Conservation (phyloP, 768 basidiomycete species). For the Panaeolus papilionaceus region DNA sequence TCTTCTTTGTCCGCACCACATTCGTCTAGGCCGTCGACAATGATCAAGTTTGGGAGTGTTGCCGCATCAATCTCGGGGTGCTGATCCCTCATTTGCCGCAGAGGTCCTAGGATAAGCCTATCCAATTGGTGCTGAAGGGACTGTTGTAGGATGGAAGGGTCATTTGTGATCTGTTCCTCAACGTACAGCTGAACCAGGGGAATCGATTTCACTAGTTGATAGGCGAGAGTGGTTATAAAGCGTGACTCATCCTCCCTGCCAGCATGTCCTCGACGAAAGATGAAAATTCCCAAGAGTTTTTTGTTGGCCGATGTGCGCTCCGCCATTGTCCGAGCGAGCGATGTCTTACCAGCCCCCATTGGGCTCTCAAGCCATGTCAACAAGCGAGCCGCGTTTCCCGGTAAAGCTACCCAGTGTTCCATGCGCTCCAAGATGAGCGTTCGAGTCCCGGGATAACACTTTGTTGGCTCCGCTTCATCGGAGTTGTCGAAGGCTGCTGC, state of each 20-base stretch:
- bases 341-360: conserved; percentile 32
- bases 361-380: conserved; percentile 29
- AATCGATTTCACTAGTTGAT: conserved; percentile 29
- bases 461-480: background rate
- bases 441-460: conserved; percentile 16
- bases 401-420: background rate
- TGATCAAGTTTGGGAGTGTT: conserved; percentile 20
- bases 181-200: conserved; percentile 19
- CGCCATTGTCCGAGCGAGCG: conserved; percentile 31
- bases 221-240: conserved; percentile 38
- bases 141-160: conserved; percentile 20
- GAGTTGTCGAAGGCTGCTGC: background rate
- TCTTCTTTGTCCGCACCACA: conserved; percentile 16
- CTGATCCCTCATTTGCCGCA: background rate
- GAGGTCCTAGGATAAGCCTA: conserved; percentile 14
- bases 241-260: conserved; percentile 30
- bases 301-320: conserved; percentile 25
- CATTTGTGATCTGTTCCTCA: conserved; percentile 12
- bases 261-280: conserved; percentile 38
- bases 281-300: conserved; percentile 36
- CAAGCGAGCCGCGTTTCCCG: background rate
- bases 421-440: background rate
- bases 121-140: conserved; percentile 17
- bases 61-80: background rate
- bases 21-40: conserved; percentile 35